These are phyloP conservation scores for Rhodotorula sp. DNA, from an alignment of 1,284 basidiomycete species.

Conservation along the genomic window DNA sequence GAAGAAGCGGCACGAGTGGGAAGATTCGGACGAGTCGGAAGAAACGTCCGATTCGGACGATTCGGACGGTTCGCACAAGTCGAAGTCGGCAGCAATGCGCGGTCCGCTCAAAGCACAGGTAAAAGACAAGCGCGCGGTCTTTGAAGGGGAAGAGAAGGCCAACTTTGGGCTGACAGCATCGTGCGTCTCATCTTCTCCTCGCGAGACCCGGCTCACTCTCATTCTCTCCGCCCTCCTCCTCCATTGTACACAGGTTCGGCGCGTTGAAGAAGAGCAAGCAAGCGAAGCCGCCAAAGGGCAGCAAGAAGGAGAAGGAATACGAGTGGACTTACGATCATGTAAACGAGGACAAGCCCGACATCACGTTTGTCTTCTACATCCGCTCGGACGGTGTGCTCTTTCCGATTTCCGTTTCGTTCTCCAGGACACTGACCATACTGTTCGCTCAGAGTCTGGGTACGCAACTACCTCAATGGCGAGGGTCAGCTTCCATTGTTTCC, in stretches of 20 bases:
- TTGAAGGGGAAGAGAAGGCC: neutral
- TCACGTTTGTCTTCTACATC: slow-evolving; percentile 2
- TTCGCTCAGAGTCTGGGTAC: too few relatives aligned
- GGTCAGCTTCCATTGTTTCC: too few relatives aligned
- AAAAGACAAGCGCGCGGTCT: neutral
- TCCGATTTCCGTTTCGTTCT: neutral
- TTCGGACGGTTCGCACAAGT: too few relatives aligned
- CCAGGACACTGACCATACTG: too few relatives aligned
- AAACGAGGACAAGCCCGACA: neutral
- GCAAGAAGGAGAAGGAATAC: neutral
- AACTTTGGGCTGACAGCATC: neutral
- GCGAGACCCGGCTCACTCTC: neutral
- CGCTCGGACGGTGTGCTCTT: neutral
- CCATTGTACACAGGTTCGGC: neutral
- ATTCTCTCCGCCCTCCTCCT: too few relatives aligned
- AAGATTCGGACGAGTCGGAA: too few relatives aligned
- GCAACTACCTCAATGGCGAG: too few relatives aligned
- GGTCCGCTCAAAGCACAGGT: neutral
- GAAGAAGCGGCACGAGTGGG: too few relatives aligned
- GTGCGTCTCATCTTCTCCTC: neutral
- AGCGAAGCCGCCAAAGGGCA: neutral
- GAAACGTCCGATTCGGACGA: too few relatives aligned
- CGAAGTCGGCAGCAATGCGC: too few relatives aligned
- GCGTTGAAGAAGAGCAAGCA: neutral
- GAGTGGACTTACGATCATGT: neutral